phyloP scores from a whole-genome alignment of 768 basidiomycete species.

The Leccinum boreale region DNA sequence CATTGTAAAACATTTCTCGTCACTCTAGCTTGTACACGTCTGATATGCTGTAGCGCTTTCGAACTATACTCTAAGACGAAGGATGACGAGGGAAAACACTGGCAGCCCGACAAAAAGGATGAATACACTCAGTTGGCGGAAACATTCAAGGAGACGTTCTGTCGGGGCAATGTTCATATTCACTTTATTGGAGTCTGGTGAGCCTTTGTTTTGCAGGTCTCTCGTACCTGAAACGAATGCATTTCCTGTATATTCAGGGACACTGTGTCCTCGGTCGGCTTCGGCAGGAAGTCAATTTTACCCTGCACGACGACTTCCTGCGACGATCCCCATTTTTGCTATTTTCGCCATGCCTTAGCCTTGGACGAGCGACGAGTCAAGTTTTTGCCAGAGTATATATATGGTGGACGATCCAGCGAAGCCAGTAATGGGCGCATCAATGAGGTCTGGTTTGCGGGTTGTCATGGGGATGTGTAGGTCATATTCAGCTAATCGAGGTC shows the following conservation, averaged over 20 bases:
- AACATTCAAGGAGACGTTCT: slow-evolving; percentile 37
- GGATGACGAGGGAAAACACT: slow-evolving; percentile 15
- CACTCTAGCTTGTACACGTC: neutral
- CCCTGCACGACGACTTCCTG: slow-evolving; percentile 30
- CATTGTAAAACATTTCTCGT: slow-evolving; percentile 27
- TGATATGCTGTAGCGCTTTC: slow-evolving; percentile 31
- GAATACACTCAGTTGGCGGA: slow-evolving; percentile 20
- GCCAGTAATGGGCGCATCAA: slow-evolving; percentile 26
- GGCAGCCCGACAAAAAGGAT: too few species aligned
- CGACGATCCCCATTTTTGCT: slow-evolving; percentile 32
- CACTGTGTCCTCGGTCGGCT: slow-evolving; percentile 44
- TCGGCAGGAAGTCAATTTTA: slow-evolving; percentile 28
- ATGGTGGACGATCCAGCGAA: slow-evolving; percentile 20
- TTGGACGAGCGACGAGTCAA: slow-evolving; percentile 47
- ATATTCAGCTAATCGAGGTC: neutral
- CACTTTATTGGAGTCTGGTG: slow-evolving; percentile 48
- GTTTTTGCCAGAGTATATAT: slow-evolving; percentile 42
- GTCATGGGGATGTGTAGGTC: slow-evolving; percentile 38
- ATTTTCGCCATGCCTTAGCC: slow-evolving; percentile 46
- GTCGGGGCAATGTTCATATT: slow-evolving; percentile 31
- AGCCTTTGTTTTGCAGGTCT: neutral
- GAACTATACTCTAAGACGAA: slow-evolving; percentile 33
- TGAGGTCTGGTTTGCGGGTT: slow-evolving; percentile 44
- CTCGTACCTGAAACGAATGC: neutral
- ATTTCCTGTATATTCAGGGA: slow-evolving; percentile 32